Base-by-base conservation (phyloP, 495 filamentous ascomycete genomes). In the Filosporella fistucella region DNA sequence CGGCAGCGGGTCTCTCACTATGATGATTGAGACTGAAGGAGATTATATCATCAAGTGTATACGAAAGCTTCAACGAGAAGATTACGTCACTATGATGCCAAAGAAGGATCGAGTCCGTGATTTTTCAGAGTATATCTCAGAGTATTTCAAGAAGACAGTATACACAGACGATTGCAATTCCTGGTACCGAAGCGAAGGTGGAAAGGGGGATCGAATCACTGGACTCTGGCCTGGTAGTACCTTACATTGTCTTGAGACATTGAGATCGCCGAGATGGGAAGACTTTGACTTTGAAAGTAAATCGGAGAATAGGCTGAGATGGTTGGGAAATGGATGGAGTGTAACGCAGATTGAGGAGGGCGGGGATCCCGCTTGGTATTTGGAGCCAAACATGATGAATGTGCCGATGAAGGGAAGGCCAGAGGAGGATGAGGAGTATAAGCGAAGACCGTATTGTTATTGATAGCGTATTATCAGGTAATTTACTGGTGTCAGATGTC, bases 221-320 rank as follows among this genome's bases (percentile, higher is more conserved):
- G 84, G 80, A 0, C 54, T 85, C 14, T 89, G 84, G 71, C 85
- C 85, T 0, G 83, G 81, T 0, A 80, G 75, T 60, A 77, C 79
- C 3, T 63, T 77, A 1, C 76, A 80, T 54, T 60, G 75, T 22
- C 79, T 78, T 10, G 71, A 72, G 18, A 68, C 81, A 21, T 65
- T 77, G 3, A 60, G 75, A 18, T 74, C 83, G 38, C 82, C 82
- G 1, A 65, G 84, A 13, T 87, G 82, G 81, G 84, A 88, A 62
- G 84, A 88, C 56, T 87, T 69, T 67, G 82, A 87, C 47, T 86
- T 81, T 59, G 71, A 70, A 45, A 80, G 33, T 18, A n/a, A n/a
- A n/a, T n/a, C n/a, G n/a, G 35, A 21, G 10, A 59, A 59, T 47
- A 11, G 34, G 41, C 29, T 77, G 46, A 38, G 62, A 33, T 78